Percentiles rank a stretch among this genome's conserved stretches.
Evolutionary conservation across 2,329 filamentous ascomycete species (phyloP).

Genomic region (Diplodia intermedia): DNA sequence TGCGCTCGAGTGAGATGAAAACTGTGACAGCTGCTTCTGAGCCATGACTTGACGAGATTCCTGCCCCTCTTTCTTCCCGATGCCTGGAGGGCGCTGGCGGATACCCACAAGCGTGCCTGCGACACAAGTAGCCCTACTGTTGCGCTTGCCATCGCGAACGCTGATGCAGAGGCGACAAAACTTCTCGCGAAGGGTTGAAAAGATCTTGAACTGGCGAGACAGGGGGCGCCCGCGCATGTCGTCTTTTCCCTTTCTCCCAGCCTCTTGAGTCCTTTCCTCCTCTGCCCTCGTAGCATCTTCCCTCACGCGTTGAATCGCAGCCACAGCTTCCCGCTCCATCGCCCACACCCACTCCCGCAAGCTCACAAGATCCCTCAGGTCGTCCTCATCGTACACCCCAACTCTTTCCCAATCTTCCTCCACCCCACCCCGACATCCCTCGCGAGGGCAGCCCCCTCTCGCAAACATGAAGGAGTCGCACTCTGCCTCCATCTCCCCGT

Average conservation of each 20-base stretch:
- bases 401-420: no score
- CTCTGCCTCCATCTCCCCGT: no score
- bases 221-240: neutral
- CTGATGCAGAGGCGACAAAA: neutral
- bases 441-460: no score
- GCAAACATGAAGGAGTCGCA: no score
- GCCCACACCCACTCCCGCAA: no score
- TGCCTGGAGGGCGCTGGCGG: no score
- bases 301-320: no score
- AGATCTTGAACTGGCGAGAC: neutral
- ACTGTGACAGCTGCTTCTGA: neutral
- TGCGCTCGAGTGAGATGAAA: neutral
- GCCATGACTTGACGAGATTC: neutral
- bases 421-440: no score
- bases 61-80: neutral
- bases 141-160: neutral
- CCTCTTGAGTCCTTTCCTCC: neutral
- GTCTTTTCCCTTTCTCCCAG: neutral
- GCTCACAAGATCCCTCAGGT: no score
- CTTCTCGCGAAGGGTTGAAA: neutral
- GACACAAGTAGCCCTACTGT: neutral
- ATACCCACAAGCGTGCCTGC: neutral
- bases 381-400: no score
- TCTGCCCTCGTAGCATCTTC: no score
- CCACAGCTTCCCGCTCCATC: no score